These are phyloP conservation scores for Niebla homalea DNA, from an alignment of 495 filamentous ascomycete genomes.

Conservation along the genomic window DNA sequence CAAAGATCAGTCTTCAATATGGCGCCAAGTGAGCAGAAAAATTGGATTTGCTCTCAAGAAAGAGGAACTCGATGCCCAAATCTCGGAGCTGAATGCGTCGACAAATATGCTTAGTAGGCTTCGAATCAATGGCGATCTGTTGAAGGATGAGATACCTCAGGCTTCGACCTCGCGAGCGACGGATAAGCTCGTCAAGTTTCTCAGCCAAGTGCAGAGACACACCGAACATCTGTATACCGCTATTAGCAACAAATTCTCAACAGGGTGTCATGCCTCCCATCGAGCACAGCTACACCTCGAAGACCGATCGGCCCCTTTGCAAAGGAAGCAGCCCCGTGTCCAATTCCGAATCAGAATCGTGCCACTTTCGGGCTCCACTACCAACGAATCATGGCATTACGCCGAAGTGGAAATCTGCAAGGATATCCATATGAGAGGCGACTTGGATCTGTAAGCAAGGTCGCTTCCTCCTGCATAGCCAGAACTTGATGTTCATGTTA, in stretches of 20 bases:
- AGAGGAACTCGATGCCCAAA: not conserved
- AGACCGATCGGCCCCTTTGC: not conserved
- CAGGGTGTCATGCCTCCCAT: slow-evolving; percentile 2
- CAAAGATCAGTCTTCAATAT: not conserved
- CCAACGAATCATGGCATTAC: not conserved
- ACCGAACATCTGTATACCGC: not conserved
- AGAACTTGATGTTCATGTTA: not conserved
- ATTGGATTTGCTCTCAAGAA: slow-evolving; percentile 1
- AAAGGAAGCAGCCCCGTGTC: not conserved
- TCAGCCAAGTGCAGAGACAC: not conserved
- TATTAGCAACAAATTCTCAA: not conserved
- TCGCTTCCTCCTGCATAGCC: too few relatives aligned
- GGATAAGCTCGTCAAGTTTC: not conserved
- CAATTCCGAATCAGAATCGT: not conserved
- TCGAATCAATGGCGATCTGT: not conserved
- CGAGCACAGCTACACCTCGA: not conserved
- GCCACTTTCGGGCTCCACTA: not conserved
- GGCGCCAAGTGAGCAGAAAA: not conserved
- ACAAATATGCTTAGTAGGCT: not conserved
- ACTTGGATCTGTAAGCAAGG: too few relatives aligned
- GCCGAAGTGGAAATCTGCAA: not conserved
- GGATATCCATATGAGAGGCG: not conserved
- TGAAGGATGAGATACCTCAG: not conserved
- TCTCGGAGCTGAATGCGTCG: not conserved
- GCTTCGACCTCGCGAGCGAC: not conserved